Percentiles rank a stretch among this genome's conserved stretches.
Evolutionary conservation across 306 rosid genomes (phyloP).

Genomic region (Citrullus colocynthis): DNA sequence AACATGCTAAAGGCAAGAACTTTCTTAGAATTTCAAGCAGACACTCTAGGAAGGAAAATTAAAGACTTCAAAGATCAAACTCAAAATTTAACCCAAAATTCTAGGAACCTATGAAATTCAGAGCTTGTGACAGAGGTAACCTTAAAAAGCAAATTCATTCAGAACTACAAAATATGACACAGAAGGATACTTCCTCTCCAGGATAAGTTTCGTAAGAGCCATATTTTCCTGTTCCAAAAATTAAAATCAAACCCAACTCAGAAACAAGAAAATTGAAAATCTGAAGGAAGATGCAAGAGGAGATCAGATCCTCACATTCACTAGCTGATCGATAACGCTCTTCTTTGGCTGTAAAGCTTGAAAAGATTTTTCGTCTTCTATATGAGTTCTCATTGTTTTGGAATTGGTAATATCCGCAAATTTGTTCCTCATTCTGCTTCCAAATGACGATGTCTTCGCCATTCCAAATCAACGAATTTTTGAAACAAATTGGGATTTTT

Average conservation of each 20-base stretch:
- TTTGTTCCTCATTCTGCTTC: slow-evolving; percentile 49
- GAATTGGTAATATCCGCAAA: slow-evolving; percentile 67
- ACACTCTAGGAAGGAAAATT: too few species aligned
- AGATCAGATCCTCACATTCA: slow-evolving; percentile 22
- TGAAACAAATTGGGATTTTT: background rate
- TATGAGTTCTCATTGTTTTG: slow-evolving; percentile 13
- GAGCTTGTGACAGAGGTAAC: background rate
- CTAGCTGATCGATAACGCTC: slow-evolving; percentile 45
- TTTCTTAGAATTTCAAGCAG: too few species aligned
- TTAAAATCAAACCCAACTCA: slow-evolving; percentile 8
- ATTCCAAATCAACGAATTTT: slow-evolving; percentile 10
- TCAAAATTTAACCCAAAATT: too few species aligned
- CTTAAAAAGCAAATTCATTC: too few species aligned
- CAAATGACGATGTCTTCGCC: slow-evolving; percentile 46
- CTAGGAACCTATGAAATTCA: background rate
- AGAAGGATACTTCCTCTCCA: slow-evolving; percentile 69
- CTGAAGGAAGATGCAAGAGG: background rate
- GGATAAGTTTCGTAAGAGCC: slow-evolving; percentile 35
- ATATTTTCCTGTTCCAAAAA: slow-evolving; percentile 48
- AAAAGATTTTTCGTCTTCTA: slow-evolving; percentile 15
- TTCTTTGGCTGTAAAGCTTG: slow-evolving; percentile 12
- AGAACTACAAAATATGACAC: too few species aligned
- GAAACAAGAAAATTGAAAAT: background rate
- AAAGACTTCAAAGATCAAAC: too few species aligned
- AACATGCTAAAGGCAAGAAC: too few species aligned